A percentile compares a stretch with the other conserved stretches of the same genome.
Conservation (phyloP, 257 asterid species). For the Coffea canephora region DNA sequence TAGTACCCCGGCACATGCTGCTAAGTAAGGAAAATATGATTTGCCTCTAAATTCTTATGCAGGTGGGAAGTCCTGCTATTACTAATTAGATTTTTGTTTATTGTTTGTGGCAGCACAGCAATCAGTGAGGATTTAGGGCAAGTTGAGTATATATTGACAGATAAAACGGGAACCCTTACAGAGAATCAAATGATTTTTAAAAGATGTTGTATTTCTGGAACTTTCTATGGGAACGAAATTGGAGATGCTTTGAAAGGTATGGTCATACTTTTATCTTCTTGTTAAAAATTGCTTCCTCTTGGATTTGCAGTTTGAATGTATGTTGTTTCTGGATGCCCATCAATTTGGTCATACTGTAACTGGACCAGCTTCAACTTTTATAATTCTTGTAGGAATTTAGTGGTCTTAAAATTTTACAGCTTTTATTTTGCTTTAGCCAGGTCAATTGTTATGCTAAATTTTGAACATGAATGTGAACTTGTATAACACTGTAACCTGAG, state of each 20-base stretch:
- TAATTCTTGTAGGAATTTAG: neutral
- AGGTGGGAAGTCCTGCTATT: slow-evolving; percentile 13
- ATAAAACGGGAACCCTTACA: slow-evolving; percentile 98
- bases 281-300: neutral
- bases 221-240: slow-evolving; percentile 77
- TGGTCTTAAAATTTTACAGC: neutral
- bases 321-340: neutral
- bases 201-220: slow-evolving; percentile 83
- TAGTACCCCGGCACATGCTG: slow-evolving; percentile 67
- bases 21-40: slow-evolving; percentile 64
- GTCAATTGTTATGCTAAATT: neutral
- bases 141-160: slow-evolving; percentile 97
- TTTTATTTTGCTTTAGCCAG: neutral
- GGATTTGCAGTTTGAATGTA: neutral
- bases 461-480: neutral
- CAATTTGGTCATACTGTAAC: neutral
- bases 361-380: neutral
- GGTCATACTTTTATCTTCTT: neutral
- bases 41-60: slow-evolving; percentile 13
- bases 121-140: slow-evolving; percentile 99
- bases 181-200: slow-evolving; percentile 94
- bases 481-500: neutral
- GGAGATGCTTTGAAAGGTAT: slow-evolving; percentile 86
- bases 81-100: slow-evolving; percentile 24
- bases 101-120: slow-evolving; percentile 83